These are phyloP conservation scores for Stagonosporopsis chrysanthemi DNA, from an alignment of 2,329 filamentous ascomycete species.

Conservation along the genomic window DNA sequence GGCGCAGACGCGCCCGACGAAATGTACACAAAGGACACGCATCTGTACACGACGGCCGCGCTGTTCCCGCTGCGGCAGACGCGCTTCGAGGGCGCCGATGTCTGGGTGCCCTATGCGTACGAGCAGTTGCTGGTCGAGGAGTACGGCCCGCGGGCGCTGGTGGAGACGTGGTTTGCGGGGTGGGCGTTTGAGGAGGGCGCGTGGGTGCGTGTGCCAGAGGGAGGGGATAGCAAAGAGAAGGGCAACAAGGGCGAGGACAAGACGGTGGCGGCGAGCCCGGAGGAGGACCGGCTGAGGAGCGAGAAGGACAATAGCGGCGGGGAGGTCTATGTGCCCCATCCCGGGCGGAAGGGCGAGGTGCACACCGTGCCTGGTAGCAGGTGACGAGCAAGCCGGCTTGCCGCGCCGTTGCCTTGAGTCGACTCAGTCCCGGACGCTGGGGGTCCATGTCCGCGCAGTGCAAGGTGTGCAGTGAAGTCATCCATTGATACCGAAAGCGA, in stretches of 20 bases:
- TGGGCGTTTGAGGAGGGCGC: slow-evolving; percentile 50
- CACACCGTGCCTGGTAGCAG: slow-evolving; percentile 1
- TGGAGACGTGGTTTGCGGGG: slow-evolving; percentile 55
- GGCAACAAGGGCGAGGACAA: not conserved
- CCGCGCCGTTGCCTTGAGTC: too few relatives aligned
- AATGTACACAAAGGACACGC: slow-evolving; percentile 62
- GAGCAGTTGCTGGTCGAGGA: slow-evolving; percentile 62
- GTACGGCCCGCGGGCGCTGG: slow-evolving; percentile 61
- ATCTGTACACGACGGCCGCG: slow-evolving; percentile 61
- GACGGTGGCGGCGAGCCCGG: not conserved
- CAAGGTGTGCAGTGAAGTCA: not conserved
- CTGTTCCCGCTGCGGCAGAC: slow-evolving; percentile 65
- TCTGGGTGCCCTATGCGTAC: slow-evolving; percentile 65
- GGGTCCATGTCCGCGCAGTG: not conserved
- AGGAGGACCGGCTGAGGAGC: not conserved
- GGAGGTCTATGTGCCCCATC: not conserved
- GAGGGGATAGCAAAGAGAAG: not conserved
- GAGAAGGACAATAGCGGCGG: slow-evolving; percentile 1
- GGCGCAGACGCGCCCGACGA: not conserved
- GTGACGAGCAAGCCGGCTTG: not conserved
- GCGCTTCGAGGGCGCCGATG: slow-evolving; percentile 62
- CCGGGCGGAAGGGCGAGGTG: slow-evolving; percentile 2
- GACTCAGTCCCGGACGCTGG: too few relatives aligned
- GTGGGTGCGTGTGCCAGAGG: slow-evolving; percentile 29
- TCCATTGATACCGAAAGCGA: not conserved